Evolutionary conservation across 2,329 filamentous ascomycete species (phyloP).

Genomic region (Rosellinia necatrix): DNA sequence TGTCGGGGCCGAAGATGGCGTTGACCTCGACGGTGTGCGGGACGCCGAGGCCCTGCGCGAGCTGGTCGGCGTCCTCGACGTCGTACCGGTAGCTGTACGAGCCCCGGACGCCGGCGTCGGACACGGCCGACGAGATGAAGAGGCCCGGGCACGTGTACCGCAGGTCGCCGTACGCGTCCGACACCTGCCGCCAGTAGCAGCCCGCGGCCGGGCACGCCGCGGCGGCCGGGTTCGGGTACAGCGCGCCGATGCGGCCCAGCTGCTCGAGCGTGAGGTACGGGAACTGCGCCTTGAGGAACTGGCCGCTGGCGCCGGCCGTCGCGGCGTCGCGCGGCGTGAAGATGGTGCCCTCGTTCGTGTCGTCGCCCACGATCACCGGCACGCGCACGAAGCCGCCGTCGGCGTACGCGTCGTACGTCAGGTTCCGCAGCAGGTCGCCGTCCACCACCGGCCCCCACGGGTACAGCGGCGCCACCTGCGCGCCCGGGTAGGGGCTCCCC

Average conservation of each 20-base stretch:
- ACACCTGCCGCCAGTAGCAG: conserved; percentile 62
- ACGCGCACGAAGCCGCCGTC: conserved; percentile 58
- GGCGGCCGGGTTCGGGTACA: conserved; percentile 58
- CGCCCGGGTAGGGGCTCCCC: conserved; percentile 46
- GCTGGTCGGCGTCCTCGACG: conserved; percentile 62
- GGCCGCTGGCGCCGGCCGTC: conserved; percentile 53
- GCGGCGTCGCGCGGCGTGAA: conserved; percentile 59
- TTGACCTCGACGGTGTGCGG: conserved; percentile 69
- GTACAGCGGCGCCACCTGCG: conserved; percentile 48
- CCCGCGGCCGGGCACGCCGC: conserved; percentile 53
- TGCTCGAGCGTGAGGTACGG: conserved; percentile 57
- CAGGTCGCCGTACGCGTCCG: conserved; percentile 66
- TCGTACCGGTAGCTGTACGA: conserved; percentile 74
- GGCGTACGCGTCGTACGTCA: conserved; percentile 54
- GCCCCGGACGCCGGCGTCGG: conserved; percentile 33
- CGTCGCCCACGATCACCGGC: conserved; percentile 59
- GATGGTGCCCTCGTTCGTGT: conserved; percentile 68
- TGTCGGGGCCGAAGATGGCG: conserved; percentile 69
- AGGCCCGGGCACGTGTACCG: conserved; percentile 68
- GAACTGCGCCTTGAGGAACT: conserved; percentile 63
- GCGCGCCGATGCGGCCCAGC: conserved; percentile 53
- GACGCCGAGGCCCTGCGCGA: conserved; percentile 63
- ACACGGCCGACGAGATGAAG: conserved; percentile 52
- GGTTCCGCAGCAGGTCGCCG: conserved; percentile 54
- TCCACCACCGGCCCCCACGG: conserved; percentile 62